Evolutionary conservation across 1,139 yeast species (phyloP).

Genomic region (Yamadazyma trypodendri): DNA sequence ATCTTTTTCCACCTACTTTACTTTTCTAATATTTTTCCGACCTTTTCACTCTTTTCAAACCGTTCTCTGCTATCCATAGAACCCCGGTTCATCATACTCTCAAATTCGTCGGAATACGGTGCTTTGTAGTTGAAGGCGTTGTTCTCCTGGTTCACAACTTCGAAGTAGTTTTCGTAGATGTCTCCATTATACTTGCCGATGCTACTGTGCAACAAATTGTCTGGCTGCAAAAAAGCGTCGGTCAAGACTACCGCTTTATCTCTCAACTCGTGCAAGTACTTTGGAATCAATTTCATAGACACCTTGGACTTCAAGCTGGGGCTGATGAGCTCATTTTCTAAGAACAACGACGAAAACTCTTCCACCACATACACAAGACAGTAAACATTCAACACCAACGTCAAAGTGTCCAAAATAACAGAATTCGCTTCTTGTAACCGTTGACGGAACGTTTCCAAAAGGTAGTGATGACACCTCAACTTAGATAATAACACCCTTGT

Average conservation of each 20-base stretch:
- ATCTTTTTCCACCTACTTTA: constrained; percentile 15
- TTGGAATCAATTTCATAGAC: constrained; percentile 27
- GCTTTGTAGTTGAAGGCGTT: constrained; percentile 38
- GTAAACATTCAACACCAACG: constrained; percentile 22
- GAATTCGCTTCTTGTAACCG: constrained; percentile 19
- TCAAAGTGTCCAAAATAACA: constrained; percentile 20
- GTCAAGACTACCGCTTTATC: constrained; percentile 42
- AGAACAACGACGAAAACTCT: constrained; percentile 35
- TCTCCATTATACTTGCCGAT: constrained; percentile 45
- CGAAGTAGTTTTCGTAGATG: constrained; percentile 45
- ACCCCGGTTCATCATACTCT: constrained; percentile 36
- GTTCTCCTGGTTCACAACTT: constrained; percentile 32
- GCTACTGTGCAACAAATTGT: constrained; percentile 39
- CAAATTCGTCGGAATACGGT: constrained; percentile 36
- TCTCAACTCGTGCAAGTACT: constrained; percentile 32
- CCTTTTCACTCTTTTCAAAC: constrained; percentile 21
- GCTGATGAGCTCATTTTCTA: constrained; percentile 32
- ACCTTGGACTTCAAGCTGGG: constrained; percentile 29
- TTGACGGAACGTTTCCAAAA: constrained; percentile 26
- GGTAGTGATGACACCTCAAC: constrained; percentile 42
- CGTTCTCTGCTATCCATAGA: constrained; percentile 37
- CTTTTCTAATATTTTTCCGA: constrained; percentile 17
- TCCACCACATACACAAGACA: constrained; percentile 29
- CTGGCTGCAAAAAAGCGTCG: constrained; percentile 46
- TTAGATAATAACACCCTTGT: constrained; percentile 57